These are phyloP conservation scores for Auxenochlorella pyrenoidosa DNA, from an alignment of 139 green algal genomes.

Conservation along the genomic window DNA sequence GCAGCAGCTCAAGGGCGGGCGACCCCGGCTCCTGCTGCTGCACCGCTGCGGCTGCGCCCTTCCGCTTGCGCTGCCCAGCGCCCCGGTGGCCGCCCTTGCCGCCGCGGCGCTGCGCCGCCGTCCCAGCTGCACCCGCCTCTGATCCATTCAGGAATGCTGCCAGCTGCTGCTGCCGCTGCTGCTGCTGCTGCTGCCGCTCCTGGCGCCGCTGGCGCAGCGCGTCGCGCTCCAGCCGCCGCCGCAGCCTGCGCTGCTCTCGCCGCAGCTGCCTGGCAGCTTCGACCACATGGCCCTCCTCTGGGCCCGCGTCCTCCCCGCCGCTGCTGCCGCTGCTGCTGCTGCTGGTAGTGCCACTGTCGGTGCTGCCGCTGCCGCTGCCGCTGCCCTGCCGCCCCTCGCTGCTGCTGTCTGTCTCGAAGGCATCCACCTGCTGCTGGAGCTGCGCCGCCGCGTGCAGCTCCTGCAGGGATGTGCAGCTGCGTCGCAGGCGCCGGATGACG, in stretches of 20 bases:
- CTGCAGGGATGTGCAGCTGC: conserved; percentile 5
- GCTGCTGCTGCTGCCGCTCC: neutral
- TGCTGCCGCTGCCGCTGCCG: conserved; percentile 2
- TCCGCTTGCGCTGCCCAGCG: conserved; percentile 6
- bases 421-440: conserved; percentile 6
- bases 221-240: neutral
- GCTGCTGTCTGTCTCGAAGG: neutral
- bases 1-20: neutral
- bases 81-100: neutral
- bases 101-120: neutral
- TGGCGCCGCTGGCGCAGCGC: neutral
- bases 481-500: neutral
- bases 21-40: neutral
- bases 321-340: neutral
- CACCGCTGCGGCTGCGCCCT: neutral
- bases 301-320: neutral
- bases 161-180: neutral
- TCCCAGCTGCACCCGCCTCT: neutral
- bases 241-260: neutral
- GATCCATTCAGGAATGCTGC: too few relatives aligned
- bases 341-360: too few relatives aligned
- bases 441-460: neutral
- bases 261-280: neutral
- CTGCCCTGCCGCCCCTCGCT: neutral
- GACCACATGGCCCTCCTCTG: neutral